These are phyloP conservation scores for Ascocoryne sarcoides DNA, from an alignment of 2,329 filamentous ascomycete genomes.

Conservation along the genomic window DNA sequence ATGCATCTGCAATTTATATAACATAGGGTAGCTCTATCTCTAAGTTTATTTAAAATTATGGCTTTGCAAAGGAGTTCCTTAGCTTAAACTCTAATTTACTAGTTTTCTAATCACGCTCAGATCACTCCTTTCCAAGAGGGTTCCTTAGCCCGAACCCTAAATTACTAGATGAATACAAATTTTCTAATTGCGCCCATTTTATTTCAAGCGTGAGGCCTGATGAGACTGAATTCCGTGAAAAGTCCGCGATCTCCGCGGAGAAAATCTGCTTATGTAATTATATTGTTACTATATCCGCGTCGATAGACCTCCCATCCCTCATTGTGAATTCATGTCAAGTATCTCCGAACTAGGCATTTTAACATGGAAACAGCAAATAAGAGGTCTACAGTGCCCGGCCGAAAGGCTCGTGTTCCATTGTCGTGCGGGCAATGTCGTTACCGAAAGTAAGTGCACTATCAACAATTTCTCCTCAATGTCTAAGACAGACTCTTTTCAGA, in stretches of 20 bases:
- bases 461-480: background rate
- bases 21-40: too few relatives aligned
- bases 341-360: background rate
- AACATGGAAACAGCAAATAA: background rate
- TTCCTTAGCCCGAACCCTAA: too few relatives aligned
- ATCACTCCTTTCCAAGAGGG: too few relatives aligned
- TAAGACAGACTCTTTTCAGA: constrained; percentile 27
- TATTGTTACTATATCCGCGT: background rate
- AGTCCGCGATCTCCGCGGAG: background rate
- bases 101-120: too few relatives aligned
- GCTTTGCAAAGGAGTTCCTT: too few relatives aligned
- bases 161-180: too few relatives aligned
- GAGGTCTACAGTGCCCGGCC: background rate
- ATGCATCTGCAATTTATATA: too few relatives aligned
- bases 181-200: background rate
- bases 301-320: background rate
- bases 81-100: too few relatives aligned
- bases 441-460: constrained; percentile 12
- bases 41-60: too few relatives aligned
- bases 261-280: background rate
- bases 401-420: constrained; percentile 12
- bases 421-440: constrained; percentile 17
- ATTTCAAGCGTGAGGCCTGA: background rate
- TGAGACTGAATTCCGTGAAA: too few relatives aligned
- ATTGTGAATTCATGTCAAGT: background rate